Percentiles rank a stretch among this genome's conserved stretches.
phyloP scores from a whole-genome alignment of 2,329 filamentous ascomycete species.

The Hypoxylon sp. region DNA sequence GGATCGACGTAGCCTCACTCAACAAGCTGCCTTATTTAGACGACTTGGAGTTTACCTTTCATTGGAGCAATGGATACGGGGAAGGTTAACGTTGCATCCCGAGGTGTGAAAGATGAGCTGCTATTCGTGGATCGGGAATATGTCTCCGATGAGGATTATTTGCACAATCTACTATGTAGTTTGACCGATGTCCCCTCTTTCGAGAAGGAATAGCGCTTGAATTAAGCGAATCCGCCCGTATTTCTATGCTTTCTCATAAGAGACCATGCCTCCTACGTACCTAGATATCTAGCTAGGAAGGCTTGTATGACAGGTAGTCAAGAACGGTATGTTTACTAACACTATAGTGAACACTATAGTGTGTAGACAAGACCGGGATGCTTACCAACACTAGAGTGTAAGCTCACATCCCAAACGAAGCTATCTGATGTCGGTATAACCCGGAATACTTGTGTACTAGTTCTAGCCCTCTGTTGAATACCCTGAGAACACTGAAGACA shows the following conservation, averaged over 20 bases:
- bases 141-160: background rate
- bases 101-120: background rate
- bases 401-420: background rate
- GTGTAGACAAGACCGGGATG: background rate
- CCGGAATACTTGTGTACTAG: background rate
- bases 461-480: background rate
- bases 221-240: no score
- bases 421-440: no score
- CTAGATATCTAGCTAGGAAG: no score
- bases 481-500: background rate
- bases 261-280: background rate
- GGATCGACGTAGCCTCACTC: constrained; percentile 21
- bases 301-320: no score
- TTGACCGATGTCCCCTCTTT: no score
- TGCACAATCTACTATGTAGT: no score
- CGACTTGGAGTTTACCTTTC: constrained; percentile 19
- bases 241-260: background rate
- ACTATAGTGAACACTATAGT: no score
- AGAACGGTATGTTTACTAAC: no score
- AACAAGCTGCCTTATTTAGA: constrained; percentile 28
- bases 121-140: background rate
- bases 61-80: constrained; percentile 32
- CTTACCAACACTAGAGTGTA: background rate
- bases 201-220: no score
- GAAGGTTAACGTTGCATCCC: constrained; percentile 21